Percentiles rank a stretch among this genome's conserved stretches.
phyloP scores from a whole-genome alignment of 306 rosid genomes.

The Vicia faba region DNA sequence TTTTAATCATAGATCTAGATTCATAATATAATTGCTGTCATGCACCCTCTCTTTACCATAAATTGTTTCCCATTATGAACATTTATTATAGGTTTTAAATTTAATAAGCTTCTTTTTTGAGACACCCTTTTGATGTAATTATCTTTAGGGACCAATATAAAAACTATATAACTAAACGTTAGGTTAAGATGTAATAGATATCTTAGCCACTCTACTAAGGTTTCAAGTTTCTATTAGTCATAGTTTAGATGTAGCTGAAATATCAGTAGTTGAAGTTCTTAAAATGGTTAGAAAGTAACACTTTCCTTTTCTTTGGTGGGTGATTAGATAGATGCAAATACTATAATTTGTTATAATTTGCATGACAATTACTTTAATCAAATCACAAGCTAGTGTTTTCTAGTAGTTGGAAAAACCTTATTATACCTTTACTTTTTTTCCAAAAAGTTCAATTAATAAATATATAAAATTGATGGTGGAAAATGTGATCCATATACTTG shows the following conservation, averaged over 20 bases:
- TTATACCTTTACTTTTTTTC: conserved; percentile 39
- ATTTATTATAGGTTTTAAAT: conserved; percentile 14
- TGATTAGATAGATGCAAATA: conserved; percentile 46
- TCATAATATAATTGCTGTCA: conserved; percentile 37
- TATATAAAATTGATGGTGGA: conserved; percentile 9
- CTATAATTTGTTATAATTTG: conserved; percentile 40
- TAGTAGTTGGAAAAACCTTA: conserved; percentile 43
- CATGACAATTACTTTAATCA: conserved; percentile 48
- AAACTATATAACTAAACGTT: conserved; percentile 19
- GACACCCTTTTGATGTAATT: conserved; percentile 36
- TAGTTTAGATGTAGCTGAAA: conserved; percentile 46
- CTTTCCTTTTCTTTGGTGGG: conserved; percentile 50
- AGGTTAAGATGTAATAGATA: conserved; percentile 42
- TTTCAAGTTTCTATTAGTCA: conserved; percentile 41
- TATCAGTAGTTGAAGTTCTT: conserved; percentile 43
- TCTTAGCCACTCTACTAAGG: conserved; percentile 43
- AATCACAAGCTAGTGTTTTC: conserved; percentile 45
- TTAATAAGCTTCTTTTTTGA: conserved; percentile 32
- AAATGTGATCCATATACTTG: conserved; percentile 30
- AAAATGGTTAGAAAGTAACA: conserved; percentile 52
- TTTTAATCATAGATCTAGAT: conserved; percentile 35
- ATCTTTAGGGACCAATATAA: conserved; percentile 17
- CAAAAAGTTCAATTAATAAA: conserved; percentile 35
- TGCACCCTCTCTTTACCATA: conserved; percentile 31
- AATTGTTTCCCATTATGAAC: conserved; percentile 11